Percentiles rank a stretch among this genome's conserved stretches.
phyloP scores from a whole-genome alignment of 164 flowering plant species.

The Paratinospora sagittata region DNA sequence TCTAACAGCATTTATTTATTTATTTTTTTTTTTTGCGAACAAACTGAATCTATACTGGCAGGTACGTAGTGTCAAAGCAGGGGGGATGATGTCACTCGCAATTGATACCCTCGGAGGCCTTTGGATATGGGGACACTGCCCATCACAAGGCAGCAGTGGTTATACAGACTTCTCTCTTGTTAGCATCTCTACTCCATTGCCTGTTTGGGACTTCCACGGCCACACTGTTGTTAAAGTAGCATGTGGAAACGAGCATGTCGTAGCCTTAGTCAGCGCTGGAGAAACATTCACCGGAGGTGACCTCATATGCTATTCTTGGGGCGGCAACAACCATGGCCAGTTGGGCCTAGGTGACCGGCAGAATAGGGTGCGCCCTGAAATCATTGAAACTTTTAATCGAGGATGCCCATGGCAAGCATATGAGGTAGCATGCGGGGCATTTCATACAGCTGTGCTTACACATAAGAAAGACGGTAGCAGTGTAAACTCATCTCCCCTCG shows the following conservation, averaged over 20 bases:
- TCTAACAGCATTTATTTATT: too few species aligned
- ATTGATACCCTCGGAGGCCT: slow-evolving; percentile 71
- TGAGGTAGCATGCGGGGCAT: slow-evolving; percentile 82
- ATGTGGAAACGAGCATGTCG: slow-evolving; percentile 87
- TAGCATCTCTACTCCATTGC: slow-evolving; percentile 46
- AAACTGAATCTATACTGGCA: slow-evolving; percentile 20
- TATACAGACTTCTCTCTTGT: slow-evolving; percentile 37
- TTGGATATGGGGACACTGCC: slow-evolving; percentile 95
- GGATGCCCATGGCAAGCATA: slow-evolving; percentile 48
- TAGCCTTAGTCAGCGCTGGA: slow-evolving; percentile 70
- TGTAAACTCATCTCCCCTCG: background rate
- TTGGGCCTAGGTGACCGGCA: slow-evolving; percentile 73
- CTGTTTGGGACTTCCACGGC: slow-evolving; percentile 70
- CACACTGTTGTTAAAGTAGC: slow-evolving; percentile 85
- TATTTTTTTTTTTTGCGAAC: background rate
- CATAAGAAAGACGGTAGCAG: slow-evolving; percentile 33
- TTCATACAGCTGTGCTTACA: slow-evolving; percentile 70
- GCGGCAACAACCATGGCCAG: slow-evolving; percentile 73
- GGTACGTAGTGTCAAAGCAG: slow-evolving; percentile 67
- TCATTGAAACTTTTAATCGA: slow-evolving; percentile 42
- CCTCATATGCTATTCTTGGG: slow-evolving; percentile 78
- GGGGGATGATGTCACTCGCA: slow-evolving; percentile 90
- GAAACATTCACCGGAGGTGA: slow-evolving; percentile 52
- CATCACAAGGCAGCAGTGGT: slow-evolving; percentile 25
- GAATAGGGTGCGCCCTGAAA: slow-evolving; percentile 44